Conservation (phyloP, 2,329 filamentous ascomycete species). For the Epichloe gansuensis region DNA sequence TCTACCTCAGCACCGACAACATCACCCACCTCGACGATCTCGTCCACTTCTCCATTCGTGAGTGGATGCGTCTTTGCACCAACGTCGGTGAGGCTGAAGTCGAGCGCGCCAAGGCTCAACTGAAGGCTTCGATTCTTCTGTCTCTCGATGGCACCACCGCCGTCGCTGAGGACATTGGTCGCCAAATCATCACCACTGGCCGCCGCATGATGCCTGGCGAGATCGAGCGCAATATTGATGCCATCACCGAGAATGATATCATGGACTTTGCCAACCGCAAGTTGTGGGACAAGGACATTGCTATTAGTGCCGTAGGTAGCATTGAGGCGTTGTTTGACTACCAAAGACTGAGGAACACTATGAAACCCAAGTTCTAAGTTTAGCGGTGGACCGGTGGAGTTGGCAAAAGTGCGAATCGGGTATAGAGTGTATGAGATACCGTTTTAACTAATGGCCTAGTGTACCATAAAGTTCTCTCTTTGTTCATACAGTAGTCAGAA, state of each 20-base stretch:
- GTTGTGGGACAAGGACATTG: slow-evolving; percentile 95
- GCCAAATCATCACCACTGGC: slow-evolving; percentile 95
- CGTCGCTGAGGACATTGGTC: slow-evolving; percentile 94
- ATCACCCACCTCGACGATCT: slow-evolving; percentile 82
- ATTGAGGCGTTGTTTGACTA: slow-evolving; percentile 81
- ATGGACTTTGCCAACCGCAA: slow-evolving; percentile 93
- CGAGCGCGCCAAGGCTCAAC: slow-evolving; percentile 96
- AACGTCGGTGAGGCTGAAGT: slow-evolving; percentile 82
- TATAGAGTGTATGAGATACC: slow-evolving; percentile 46
- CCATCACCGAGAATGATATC: slow-evolving; percentile 88
- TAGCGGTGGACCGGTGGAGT: slow-evolving; percentile 15
- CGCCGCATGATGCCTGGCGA: slow-evolving; percentile 82
- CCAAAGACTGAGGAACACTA: slow-evolving; percentile 66
- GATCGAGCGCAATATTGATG: slow-evolving; percentile 83
- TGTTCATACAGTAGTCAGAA: slow-evolving; percentile 23
- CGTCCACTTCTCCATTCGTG: slow-evolving; percentile 93
- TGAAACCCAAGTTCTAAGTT: slow-evolving; percentile 62
- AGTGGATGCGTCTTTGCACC: slow-evolving; percentile 91
- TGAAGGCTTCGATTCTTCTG: slow-evolving; percentile 95
- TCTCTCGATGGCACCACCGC: slow-evolving; percentile 96
- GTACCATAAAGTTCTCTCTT: slow-evolving; percentile 37
- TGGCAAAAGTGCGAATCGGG: slow-evolving; percentile 27
- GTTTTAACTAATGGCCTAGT: slow-evolving; percentile 33
- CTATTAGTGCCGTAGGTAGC: slow-evolving; percentile 81
- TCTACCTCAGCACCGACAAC: slow-evolving; percentile 93